Conservation (phyloP, 441 rosid genomes). For the Erodium moschatum region DNA sequence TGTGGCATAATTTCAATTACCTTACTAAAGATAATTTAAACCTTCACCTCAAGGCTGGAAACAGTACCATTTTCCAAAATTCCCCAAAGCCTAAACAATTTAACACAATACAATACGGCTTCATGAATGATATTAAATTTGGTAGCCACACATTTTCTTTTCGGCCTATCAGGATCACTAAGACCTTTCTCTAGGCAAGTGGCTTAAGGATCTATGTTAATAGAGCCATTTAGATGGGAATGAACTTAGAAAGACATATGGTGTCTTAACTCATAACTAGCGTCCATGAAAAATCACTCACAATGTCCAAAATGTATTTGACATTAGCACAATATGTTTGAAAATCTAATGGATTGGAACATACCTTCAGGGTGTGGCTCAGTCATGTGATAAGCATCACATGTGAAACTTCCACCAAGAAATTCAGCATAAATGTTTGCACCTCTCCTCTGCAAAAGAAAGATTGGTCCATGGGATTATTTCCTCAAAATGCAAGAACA, state of each 20-base stretch:
- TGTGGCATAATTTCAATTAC: background rate
- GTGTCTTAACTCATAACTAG: background rate
- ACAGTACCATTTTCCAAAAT: background rate
- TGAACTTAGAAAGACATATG: background rate
- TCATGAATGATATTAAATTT: background rate
- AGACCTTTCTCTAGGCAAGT: background rate
- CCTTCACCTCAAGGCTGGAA: background rate
- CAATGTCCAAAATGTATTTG: background rate
- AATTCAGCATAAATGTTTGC: slow-evolving; percentile 88
- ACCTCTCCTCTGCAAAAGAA: slow-evolving; percentile 66
- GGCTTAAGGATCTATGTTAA: no score
- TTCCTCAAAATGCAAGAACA: background rate
- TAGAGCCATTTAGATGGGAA: no score
- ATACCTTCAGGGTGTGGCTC: slow-evolving; percentile 94
- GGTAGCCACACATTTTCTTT: background rate
- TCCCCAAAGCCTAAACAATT: background rate
- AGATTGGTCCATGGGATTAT: background rate
- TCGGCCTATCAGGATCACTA: background rate
- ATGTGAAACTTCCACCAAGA: slow-evolving; percentile 90
- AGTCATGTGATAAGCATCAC: slow-evolving; percentile 96
- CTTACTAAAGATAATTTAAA: background rate
- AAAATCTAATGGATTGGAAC: slow-evolving; percentile 11
- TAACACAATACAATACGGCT: background rate
- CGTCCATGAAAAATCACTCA: background rate
- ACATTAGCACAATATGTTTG: background rate